Evolutionary conservation across 2,329 filamentous ascomycete genomes (phyloP).

Genomic region (Ophiocordyceps polyrhachis-furcata): DNA sequence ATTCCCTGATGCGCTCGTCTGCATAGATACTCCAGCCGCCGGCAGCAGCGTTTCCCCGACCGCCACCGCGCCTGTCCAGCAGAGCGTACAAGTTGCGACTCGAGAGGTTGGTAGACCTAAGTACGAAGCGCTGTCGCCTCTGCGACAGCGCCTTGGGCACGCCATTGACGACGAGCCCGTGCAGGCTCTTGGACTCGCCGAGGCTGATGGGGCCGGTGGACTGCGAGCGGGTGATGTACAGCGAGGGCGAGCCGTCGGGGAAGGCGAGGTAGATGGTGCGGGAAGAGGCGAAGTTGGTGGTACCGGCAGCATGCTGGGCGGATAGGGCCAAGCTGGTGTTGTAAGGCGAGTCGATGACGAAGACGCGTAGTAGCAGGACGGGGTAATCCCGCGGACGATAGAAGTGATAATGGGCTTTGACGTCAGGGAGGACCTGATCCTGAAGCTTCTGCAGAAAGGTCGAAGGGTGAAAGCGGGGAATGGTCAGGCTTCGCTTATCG

Average conservation of each 20-base stretch:
- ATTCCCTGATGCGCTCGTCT: constrained; percentile 35
- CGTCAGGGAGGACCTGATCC: constrained; percentile 52
- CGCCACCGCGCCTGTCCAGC: constrained; percentile 48
- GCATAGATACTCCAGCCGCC: constrained; percentile 70
- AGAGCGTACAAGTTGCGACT: constrained; percentile 56
- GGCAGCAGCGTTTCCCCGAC: constrained; percentile 50
- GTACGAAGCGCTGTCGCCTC: constrained; percentile 50
- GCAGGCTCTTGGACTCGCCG: constrained; percentile 43
- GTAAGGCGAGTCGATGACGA: constrained; percentile 67
- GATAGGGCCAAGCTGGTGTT: constrained; percentile 36
- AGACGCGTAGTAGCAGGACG: constrained; percentile 57
- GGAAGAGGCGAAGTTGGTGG: constrained; percentile 39
- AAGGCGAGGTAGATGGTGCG: constrained; percentile 66
- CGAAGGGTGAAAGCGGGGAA: constrained; percentile 62
- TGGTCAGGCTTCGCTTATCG: constrained; percentile 26
- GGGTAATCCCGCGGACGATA: constrained; percentile 51
- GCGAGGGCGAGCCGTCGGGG: constrained; percentile 57
- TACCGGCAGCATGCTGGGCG: constrained; percentile 7
- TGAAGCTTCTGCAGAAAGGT: constrained; percentile 65
- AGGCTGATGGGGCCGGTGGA: constrained; percentile 20
- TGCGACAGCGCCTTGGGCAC: constrained; percentile 68
- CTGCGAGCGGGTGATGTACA: constrained; percentile 45
- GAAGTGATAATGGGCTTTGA: constrained; percentile 72
- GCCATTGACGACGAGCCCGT: constrained; percentile 54
- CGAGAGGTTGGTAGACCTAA: constrained; percentile 48